Conservation (phyloP, 345 rosid species). For the Eucalyptus viminalis region DNA sequence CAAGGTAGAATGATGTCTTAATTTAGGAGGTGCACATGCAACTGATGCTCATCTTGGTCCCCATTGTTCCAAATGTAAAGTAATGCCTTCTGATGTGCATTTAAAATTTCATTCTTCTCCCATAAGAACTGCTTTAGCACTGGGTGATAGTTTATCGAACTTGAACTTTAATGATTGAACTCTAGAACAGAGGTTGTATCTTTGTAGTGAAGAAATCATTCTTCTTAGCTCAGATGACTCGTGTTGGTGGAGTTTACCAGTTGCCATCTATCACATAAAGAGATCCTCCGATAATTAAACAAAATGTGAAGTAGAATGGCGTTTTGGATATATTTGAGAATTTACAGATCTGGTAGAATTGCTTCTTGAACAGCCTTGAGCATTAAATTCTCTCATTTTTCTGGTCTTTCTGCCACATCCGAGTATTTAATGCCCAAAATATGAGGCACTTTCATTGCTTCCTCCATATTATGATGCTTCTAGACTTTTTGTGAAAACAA, state of each 20-base stretch:
- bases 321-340: not conserved
- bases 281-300: not conserved
- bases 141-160: not conserved
- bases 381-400: not conserved
- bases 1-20: not conserved
- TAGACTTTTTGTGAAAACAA: not conserved
- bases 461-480: not conserved
- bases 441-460: not conserved
- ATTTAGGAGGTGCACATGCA: not conserved
- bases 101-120: not conserved
- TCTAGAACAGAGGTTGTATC: not conserved
- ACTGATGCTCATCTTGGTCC: not conserved
- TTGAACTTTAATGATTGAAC: not conserved
- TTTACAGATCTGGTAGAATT: not conserved
- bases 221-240: not conserved
- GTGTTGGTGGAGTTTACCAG: not conserved
- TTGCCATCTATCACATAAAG: not conserved
- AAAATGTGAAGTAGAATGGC: not conserved
- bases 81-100: not conserved
- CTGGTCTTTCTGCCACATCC: not conserved
- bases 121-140: not conserved
- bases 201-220: not conserved
- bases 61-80: not conserved
- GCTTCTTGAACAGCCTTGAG: not conserved
- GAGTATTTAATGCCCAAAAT: not conserved